A percentile compares a stretch with the other conserved stretches of the same genome.
Conservation (phyloP, 2,329 filamentous ascomycete species). For the Nectriaceae sp. region DNA sequence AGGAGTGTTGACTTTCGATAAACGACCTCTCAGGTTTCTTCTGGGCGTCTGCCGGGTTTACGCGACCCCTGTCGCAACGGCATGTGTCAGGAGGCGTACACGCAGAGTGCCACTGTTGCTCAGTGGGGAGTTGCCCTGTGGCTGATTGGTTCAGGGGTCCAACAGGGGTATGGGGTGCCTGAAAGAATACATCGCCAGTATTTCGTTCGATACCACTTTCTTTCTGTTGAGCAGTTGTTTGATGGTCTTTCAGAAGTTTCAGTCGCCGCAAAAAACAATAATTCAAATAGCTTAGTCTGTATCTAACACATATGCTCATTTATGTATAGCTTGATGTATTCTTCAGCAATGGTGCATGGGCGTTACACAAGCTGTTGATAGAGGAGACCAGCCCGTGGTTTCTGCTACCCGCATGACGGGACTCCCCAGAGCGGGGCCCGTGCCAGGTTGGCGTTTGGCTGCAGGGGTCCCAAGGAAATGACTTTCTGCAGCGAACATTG, state of each 20-base stretch:
- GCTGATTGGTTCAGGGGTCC: conserved; percentile 2
- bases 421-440: conserved; percentile 15
- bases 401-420: conserved; percentile 11
- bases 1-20: not conserved
- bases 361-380: too few relatives aligned
- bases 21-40: conserved; percentile 3
- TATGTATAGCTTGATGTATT: too few relatives aligned
- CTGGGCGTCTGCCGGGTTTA: conserved; percentile 22
- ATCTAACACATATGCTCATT: too few relatives aligned
- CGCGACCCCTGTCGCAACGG: conserved; percentile 35
- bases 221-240: too few relatives aligned
- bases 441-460: conserved; percentile 22
- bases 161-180: not conserved
- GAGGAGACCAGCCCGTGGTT: too few relatives aligned
- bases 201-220: too few relatives aligned
- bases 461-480: conserved; percentile 20
- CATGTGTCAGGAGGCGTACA: conserved; percentile 33
- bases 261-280: too few relatives aligned
- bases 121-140: conserved; percentile 15
- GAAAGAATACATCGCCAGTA: conserved; percentile 3
- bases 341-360: too few relatives aligned
- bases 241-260: too few relatives aligned
- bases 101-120: conserved; percentile 9
- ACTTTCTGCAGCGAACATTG: conserved; percentile 11
- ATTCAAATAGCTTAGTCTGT: too few relatives aligned